Conservation (phyloP, 306 rosid genomes). For the Prunus mongolica region DNA sequence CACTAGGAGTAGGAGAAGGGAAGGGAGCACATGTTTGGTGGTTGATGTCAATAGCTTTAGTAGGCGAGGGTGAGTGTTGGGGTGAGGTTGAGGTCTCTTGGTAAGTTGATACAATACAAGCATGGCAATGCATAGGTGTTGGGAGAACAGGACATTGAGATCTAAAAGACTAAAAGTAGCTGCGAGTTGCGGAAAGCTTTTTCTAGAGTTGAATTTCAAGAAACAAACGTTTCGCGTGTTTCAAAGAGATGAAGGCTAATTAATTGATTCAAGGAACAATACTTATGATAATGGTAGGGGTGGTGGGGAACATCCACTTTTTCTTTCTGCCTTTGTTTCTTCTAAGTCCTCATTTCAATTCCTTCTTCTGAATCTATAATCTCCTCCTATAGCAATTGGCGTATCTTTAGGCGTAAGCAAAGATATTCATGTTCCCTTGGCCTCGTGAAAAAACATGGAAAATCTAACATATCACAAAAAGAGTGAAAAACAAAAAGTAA, state of each 20-base stretch:
- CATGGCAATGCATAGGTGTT: too few species aligned
- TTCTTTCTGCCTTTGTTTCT: slow-evolving; percentile 10
- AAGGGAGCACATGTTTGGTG: too few species aligned
- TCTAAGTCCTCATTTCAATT: not conserved
- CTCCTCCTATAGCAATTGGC: not conserved
- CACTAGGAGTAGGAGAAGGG: too few species aligned
- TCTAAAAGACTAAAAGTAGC: too few species aligned
- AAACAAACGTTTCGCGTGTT: too few species aligned
- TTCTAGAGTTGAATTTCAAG: too few species aligned
- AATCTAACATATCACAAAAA: not conserved
- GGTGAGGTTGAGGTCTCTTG: too few species aligned
- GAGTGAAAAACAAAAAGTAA: not conserved
- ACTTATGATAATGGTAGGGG: slow-evolving; percentile 31
- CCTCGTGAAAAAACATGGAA: not conserved
- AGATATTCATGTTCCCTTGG: slow-evolving; percentile 18
- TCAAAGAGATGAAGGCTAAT: not conserved
- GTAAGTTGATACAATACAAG: too few species aligned
- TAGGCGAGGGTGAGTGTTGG: too few species aligned
- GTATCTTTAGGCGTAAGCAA: slow-evolving; percentile 49
- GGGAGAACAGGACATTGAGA: too few species aligned
- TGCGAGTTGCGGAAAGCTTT: too few species aligned
- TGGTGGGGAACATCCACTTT: slow-evolving; percentile 54
- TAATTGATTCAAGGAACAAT: slow-evolving; percentile 34
- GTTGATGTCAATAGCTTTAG: too few species aligned
- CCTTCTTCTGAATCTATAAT: not conserved